phyloP scores from a whole-genome alignment of 805 yeast species.

The Starmerella geochares region DNA sequence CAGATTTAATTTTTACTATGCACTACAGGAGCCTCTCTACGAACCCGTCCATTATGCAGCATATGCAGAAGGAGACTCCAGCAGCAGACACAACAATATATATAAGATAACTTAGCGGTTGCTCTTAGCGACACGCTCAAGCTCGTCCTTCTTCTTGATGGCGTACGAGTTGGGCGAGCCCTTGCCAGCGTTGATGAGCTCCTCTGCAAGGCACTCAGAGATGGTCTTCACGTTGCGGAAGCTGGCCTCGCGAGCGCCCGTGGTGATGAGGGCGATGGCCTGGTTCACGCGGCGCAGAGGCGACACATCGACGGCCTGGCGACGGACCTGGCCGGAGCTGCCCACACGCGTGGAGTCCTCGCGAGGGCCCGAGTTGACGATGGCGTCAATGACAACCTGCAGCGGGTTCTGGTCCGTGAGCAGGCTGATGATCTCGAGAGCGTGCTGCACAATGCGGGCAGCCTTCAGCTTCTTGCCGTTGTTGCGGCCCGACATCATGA shows the following conservation, averaged over 20 bases:
- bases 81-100: constrained; percentile 7
- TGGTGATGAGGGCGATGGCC: constrained; percentile 93
- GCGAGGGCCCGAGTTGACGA: constrained; percentile 99
- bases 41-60: constrained; percentile 10
- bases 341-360: constrained; percentile 99
- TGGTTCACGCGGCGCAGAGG: constrained; percentile 99
- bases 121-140: constrained; percentile 99
- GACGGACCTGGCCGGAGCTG: constrained; percentile 99
- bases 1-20: constrained; percentile 2
- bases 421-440: constrained; percentile 93
- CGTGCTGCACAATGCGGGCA: constrained; percentile 98
- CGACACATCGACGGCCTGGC: constrained; percentile 99
- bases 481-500: constrained; percentile 99
- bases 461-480: constrained; percentile 99
- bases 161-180: constrained; percentile 99
- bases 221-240: constrained; percentile 99
- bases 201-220: constrained; percentile 99
- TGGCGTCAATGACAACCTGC: constrained; percentile 98
- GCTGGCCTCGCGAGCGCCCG: constrained; percentile 99
- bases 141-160: constrained; percentile 99
- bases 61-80: constrained; percentile 5
- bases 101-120: constrained; percentile 70
- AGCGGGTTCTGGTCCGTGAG: constrained; percentile 98
- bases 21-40: neutral
- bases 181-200: constrained; percentile 99